Base-by-base conservation (phyloP, 495 filamentous ascomycete genomes). In the Staphylotrichum tortipilum region DNA sequence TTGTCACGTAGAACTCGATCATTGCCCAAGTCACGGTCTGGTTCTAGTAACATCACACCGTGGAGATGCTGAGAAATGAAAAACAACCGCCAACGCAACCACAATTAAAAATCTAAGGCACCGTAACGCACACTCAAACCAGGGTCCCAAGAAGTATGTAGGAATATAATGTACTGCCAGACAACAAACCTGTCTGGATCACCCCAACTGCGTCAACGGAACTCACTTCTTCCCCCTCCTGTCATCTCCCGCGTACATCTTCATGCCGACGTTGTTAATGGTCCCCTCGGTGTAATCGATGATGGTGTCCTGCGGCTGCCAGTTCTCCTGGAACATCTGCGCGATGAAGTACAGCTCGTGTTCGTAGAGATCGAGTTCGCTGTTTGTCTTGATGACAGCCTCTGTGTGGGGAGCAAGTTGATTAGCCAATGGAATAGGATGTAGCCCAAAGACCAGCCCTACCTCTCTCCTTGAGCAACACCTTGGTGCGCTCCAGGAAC, bases 321-420 rank as follows among this genome's bases (percentile, higher is more conserved):
- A 61, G 33, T 53, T 47, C 18, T 61, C 55, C 31, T 61, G 52
- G 31, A 42, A 61, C 44, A 61, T 41, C 50, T 61, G 58, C 23
- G 52, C 43, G 26, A 58, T 19, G 38, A 61, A 58, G 38, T 58
- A 61, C 35, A 58, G 23, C 3, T 58, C 52, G 23, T 54, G 47
- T n/a, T 61, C 57, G 33, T 48, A 58, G 17, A 54, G 47, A 8
- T 53, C 40, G 2, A 23, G 3, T 1, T 49, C 28, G 2, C 14
- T 42, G 39, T 42, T 42, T 7, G 39, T 42, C 39, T 42, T 42
- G 14, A 42, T 29, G 3, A 42, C 10, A 7, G n/a, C 39, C 22
- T 42, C 39, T 42, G 23, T 21, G 10, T 2, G 6, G n/a, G n/a
- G 24, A 14, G 4, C 26, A 28, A 15, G 18, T 4, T 17, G 14